A percentile compares a stretch with the other conserved stretches of the same genome.
Evolutionary conservation across 805 yeast genomes (phyloP).

Genomic region (Wickerhamomyces pijperi): DNA sequence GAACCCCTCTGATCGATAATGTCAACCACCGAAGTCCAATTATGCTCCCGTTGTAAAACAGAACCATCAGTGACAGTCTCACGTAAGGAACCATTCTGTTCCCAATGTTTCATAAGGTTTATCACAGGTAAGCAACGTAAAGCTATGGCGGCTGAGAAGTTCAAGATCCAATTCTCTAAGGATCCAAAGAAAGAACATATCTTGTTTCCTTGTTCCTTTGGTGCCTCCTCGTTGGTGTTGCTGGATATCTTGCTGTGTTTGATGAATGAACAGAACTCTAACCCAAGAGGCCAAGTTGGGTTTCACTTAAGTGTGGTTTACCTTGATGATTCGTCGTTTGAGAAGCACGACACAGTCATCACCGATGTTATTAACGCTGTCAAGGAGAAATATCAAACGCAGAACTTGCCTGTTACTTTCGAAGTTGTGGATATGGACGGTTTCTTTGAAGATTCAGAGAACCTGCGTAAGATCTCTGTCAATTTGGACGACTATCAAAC

Average conservation of each 20-base stretch:
- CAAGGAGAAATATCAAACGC: constrained; percentile 11
- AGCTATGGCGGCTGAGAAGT: constrained; percentile 58
- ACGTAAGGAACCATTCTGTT: constrained; percentile 56
- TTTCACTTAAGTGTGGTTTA: constrained; percentile 45
- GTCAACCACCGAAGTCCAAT: not conserved
- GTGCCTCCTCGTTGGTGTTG: constrained; percentile 54
- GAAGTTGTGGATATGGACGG: constrained; percentile 31
- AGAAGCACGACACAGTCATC: constrained; percentile 8
- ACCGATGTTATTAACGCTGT: constrained; percentile 7
- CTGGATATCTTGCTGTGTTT: constrained; percentile 55
- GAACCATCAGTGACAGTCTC: constrained; percentile 33
- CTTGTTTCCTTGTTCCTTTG: constrained; percentile 55
- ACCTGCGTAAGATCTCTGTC: constrained; percentile 21
- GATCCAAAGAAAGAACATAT: constrained; percentile 32
- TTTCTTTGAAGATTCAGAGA: constrained; percentile 22
- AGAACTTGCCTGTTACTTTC: constrained; percentile 24
- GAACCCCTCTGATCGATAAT: too few species aligned
- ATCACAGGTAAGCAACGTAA: constrained; percentile 73
- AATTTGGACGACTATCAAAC: constrained; percentile 17
- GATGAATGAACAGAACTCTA: constrained; percentile 48
- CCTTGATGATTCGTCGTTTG: constrained; percentile 28
- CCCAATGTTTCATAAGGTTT: constrained; percentile 56
- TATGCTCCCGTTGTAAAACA: constrained; percentile 33
- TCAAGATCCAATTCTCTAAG: constrained; percentile 55
- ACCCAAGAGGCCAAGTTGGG: constrained; percentile 59